Percentiles rank a stretch among this genome's conserved stretches.
Conservation (phyloP, 257 asterid genomes). For the Dorcoceras hygrometricum region DNA sequence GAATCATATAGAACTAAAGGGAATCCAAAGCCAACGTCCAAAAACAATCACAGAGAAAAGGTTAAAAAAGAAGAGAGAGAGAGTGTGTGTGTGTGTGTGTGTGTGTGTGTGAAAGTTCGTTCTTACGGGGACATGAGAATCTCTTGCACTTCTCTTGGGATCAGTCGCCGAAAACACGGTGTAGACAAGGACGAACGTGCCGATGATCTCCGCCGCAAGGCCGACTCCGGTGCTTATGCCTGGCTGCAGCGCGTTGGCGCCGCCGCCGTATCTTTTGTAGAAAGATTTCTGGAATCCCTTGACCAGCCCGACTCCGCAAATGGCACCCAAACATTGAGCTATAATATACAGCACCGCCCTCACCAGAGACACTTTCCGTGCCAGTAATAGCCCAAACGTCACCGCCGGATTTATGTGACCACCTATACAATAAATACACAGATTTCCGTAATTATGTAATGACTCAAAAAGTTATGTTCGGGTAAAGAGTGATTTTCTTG, state of each 20-base stretch:
- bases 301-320: constrained; percentile 66
- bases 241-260: constrained; percentile 44
- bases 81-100: background rate
- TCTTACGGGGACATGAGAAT: constrained; percentile 71
- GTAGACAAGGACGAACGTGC: constrained; percentile 75
- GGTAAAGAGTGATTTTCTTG: no score
- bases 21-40: background rate
- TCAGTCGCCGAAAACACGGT: constrained; percentile 84
- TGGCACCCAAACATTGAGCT: constrained; percentile 72
- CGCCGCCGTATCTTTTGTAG: constrained; percentile 49
- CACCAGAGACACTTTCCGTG: constrained; percentile 61
- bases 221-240: constrained; percentile 49
- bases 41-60: background rate
- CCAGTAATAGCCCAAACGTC: constrained; percentile 70
- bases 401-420: constrained; percentile 82
- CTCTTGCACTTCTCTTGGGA: constrained; percentile 73
- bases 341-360: constrained; percentile 72
- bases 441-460: no score
- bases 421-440: constrained; percentile 35
- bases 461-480: no score
- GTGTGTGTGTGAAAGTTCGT: background rate
- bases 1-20: background rate
- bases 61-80: no score
- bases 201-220: constrained; percentile 61
- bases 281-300: constrained; percentile 52